Evolutionary conservation across 1,284 basidiomycete species (phyloP), one percentile per base, ranked within the genome.

Genomic region (Lentinus polychrous): DNA sequence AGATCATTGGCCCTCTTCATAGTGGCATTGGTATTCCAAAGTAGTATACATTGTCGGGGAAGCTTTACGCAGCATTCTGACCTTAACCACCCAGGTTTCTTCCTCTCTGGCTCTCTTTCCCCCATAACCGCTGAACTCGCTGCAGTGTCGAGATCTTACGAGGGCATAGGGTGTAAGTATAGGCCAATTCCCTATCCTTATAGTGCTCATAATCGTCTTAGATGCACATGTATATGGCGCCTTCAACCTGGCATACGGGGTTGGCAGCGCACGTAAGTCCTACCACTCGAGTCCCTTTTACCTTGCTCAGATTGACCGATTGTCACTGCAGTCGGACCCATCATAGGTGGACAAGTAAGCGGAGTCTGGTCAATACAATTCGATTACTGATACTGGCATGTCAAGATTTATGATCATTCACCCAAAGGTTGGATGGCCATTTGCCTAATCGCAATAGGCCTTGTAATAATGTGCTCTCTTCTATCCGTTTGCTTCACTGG

Each of bases 151-250:
- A 63, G 73, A 46, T 60, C 55, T 11, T 72, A 81, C 23, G 71
- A 74, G 35, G 83, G 83, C 4, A 69, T 87, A 36, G 85, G 84
- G 33, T 88, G 83, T 81, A 59, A 63, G 83, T 67, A 14, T n/a
- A n/a, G n/a, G n/a, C n/a, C 22, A 10, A 24, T 14, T 10, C 33
- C 33, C 11, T 33, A 7, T 10, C 4, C 27, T 35, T 8, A 44
- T 18, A 11, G 3, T 40, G 11, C 42, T 64, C 31, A 32, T 18
- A 3, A 48, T 5, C 11, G 8, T 3, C 17, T 27, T 47, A 75
- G 85, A 81, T 62, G 85, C 74, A 1, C 85, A 87, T 59, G 68
- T 79, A 1, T 83, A 81, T 57, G 75, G 79, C 2, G 80, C 78
- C 1, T 85, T 85, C 60, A 87, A 87, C 60, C 55, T 87, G 12